phyloP scores from a whole-genome alignment of 2,329 filamentous ascomycete genomes.

The Lachnellula suecica region DNA sequence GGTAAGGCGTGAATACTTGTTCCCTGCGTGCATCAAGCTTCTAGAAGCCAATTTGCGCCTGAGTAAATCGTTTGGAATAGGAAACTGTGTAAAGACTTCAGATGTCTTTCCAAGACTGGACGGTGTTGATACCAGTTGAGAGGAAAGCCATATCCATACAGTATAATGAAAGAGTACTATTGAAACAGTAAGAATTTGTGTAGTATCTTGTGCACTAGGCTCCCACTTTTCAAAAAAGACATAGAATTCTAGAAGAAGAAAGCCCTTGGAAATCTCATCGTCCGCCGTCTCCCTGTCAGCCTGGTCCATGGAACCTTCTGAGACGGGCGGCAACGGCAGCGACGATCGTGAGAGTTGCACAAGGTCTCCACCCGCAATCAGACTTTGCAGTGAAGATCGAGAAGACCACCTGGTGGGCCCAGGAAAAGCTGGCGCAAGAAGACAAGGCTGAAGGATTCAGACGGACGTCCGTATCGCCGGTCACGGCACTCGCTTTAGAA shows the following conservation, averaged over 20 bases:
- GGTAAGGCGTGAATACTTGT: not conserved
- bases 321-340: not conserved
- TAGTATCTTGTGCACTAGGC: not conserved
- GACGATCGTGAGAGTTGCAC: not conserved
- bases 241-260: not conserved
- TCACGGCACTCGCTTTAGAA: not conserved
- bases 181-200: not conserved
- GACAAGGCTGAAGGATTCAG: conserved; percentile 6
- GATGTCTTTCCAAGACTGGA: not conserved
- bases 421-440: not conserved
- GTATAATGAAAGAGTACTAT: not conserved
- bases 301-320: not conserved
- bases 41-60: not conserved
- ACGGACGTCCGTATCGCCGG: not conserved
- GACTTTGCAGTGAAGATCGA: too few relatives aligned
- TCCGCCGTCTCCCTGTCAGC: not conserved
- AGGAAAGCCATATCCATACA: not conserved
- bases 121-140: not conserved
- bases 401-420: not conserved
- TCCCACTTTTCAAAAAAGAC: not conserved
- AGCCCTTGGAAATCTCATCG: not conserved
- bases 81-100: not conserved
- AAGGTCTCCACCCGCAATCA: not conserved
- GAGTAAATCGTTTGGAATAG: not conserved
- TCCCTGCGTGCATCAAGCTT: not conserved